Evolutionary conservation across 352 stramenopile genomes (phyloP), one percentile per base, ranked within the genome.

Genomic region (Globisporangium cystogenes): DNA sequence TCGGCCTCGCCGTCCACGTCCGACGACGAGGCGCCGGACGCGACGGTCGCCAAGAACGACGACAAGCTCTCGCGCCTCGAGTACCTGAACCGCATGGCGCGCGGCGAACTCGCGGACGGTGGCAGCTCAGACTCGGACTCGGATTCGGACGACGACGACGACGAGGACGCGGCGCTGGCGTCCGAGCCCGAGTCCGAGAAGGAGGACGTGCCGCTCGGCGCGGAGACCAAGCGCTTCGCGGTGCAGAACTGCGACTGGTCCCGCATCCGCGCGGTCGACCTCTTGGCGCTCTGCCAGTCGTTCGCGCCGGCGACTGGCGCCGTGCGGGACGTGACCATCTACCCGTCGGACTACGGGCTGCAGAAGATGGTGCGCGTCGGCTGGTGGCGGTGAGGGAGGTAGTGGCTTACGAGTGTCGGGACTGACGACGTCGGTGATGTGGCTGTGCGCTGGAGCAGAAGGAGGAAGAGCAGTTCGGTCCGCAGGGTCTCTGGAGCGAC

Each of bases 171-270:
- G 0, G 60, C 75, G 21, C n/a, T 24, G 4, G 71, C 67, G 14
- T 68, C 60, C 7, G 69, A 75, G 7, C 50, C 73, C 12, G 64
- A 72, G n/a, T 60, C 79, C 0, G 67, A 86, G 55, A 62, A 81
- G 29, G 82, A 93, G 53, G 79, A 93, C 35, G 92, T 93, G 48
- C 86, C 77, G 8, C 63, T 94, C 36, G 85, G 80, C 33, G 87
- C 90, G 4, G 82, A 86, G 47, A 97, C 90, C 12, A 90, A 79
- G 48, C 80, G 82, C 18, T 89, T 99, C 40, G 95, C 95, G 1
- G 75, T 99, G 21, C 82, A 96, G 48, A 98, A 98, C 70, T 95
- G 96, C 57, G 96, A 99, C 76, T 99, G 97, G 97, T 85, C 91
- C 36, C 76, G 96, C 54, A 92, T 99, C 49, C 89, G 91, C 40